A percentile compares a stretch with the other conserved stretches of the same genome.
phyloP scores from a whole-genome alignment of 345 rosid genomes.

The Litchi chinensis region DNA sequence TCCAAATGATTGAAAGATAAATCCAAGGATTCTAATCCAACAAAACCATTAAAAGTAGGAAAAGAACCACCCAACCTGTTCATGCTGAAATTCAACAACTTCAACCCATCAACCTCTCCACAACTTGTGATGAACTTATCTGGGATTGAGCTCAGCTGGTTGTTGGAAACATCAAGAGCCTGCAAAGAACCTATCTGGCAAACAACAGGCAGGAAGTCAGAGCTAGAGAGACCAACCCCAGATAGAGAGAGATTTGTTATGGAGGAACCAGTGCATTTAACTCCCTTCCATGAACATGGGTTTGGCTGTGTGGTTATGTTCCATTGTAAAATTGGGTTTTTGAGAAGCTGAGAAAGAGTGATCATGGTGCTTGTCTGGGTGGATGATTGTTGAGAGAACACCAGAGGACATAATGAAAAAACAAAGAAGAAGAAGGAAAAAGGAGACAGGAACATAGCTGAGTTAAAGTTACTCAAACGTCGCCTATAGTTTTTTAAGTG shows the following conservation, averaged over 20 bases:
- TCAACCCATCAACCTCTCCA: constrained; percentile 45
- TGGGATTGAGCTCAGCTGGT: constrained; percentile 52
- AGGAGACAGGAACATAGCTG: constrained; percentile 6
- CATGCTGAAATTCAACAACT: constrained; percentile 53
- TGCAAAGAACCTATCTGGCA: constrained; percentile 61
- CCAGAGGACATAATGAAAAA: constrained; percentile 18
- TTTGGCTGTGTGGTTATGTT: constrained; percentile 30
- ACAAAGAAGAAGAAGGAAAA: constrained; percentile 19
- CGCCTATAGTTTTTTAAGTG: neutral
- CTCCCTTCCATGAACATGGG: constrained; percentile 64
- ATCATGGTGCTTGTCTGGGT: constrained; percentile 49
- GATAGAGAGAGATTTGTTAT: constrained; percentile 40
- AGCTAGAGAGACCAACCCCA: constrained; percentile 37
- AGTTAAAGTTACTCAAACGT: neutral
- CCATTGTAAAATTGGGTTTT: constrained; percentile 40
- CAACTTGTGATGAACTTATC: constrained; percentile 44
- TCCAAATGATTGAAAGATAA: constrained; percentile 46
- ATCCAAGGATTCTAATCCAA: constrained; percentile 51
- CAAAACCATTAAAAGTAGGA: constrained; percentile 53
- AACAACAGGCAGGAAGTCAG: constrained; percentile 43
- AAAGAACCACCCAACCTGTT: constrained; percentile 42
- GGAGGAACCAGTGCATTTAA: constrained; percentile 47
- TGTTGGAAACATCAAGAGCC: constrained; percentile 56
- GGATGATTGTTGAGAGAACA: constrained; percentile 34
- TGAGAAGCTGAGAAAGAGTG: constrained; percentile 33